Evolutionary conservation across 2,329 filamentous ascomycete species (phyloP), one percentile per base, ranked within the genome.

Genomic region (Sarocladiaceae sp.): DNA sequence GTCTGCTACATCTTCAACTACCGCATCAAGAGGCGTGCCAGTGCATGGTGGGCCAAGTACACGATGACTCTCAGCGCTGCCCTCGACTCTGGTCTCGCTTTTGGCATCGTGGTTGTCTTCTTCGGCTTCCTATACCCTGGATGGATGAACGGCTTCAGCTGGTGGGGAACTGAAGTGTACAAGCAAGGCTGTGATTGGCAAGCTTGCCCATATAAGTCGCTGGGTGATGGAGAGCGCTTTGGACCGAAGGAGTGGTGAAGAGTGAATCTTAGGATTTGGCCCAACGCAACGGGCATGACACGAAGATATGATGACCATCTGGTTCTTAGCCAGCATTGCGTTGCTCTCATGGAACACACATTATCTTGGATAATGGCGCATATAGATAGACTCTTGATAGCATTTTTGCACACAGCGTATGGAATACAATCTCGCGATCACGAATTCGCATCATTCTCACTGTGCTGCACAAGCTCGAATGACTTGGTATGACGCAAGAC

Each of bases 81-180:
- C 2, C 75, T 95, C 52, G 90, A 95, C 64, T 91, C 87, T 1
- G 89, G 90, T 1, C 73, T 95, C 18, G 90, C 90, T 0, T 88
- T 92, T 61, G 88, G 88, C 25, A 85, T 94, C 31, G 84, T 95
- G 10, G 80, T 93, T 3, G 84, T 94, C 23, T 95, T 95, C 65
- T 93, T 96, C 61, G 88, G 84, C 1, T 87, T 95, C 58, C 79
- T 94, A n/a, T 93, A 91, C 63, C 87, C 90, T 0, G 88, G 88
- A 0, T 82, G 78, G 74, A 87, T 86, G 73, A 78, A 82, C 35
- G 76, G 77, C 25, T 91, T 94, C 63, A 82, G 75, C 53, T 95
- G 90, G 90, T 95, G 90, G 90, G 90, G 90, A 0, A 95, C 90
- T 0, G 88, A 94, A 63, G 79, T 93, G 4, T 91, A 90, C 65